Conservation (phyloP, 495 filamentous ascomycete genomes). For the Achaetomiella virescens region DNA sequence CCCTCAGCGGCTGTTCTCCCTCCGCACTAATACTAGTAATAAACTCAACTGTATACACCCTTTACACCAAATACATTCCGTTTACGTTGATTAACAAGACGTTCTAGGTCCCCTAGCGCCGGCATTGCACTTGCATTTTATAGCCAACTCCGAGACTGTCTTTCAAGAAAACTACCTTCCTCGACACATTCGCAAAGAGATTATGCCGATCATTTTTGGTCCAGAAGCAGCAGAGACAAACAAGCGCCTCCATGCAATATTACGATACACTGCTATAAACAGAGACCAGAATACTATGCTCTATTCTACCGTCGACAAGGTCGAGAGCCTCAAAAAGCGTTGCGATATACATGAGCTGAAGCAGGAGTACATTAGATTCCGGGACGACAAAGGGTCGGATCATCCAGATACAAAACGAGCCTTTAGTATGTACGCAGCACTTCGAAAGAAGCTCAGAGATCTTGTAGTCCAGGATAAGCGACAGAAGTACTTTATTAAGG, state of each 20-base stretch:
- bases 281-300: neutral
- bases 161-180: neutral
- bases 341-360: neutral
- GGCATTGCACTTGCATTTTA: neutral
- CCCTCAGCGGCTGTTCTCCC: neutral
- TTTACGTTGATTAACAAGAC: neutral
- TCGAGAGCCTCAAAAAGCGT: neutral
- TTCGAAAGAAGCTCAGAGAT: neutral
- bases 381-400: neutral
- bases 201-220: neutral
- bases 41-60: neutral
- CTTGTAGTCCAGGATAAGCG: neutral
- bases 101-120: neutral
- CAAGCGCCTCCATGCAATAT: neutral
- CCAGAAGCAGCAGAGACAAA: neutral
- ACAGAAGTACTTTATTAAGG: neutral
- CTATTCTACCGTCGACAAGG: neutral
- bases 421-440: neutral
- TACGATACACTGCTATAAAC: neutral
- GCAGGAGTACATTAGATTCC: neutral
- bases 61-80: neutral
- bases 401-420: neutral
- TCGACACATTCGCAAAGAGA: neutral
- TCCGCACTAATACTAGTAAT: neutral
- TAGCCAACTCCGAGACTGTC: neutral